These are phyloP conservation scores for Zygosaccharomyces bisporus DNA, from an alignment of 805 yeast genomes.

Conservation along the genomic window DNA sequence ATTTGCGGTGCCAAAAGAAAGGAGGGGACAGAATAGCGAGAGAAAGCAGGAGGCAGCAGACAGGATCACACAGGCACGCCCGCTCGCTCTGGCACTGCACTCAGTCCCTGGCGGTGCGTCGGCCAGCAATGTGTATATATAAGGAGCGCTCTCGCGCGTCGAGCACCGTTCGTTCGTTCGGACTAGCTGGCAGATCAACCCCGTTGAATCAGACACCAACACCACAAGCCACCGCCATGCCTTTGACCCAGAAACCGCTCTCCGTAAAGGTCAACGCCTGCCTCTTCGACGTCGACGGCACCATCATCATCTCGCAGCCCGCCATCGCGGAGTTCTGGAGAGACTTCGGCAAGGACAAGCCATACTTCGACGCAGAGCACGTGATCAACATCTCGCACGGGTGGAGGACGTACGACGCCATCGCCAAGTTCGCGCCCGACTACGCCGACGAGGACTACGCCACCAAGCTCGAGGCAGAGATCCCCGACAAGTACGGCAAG, in stretches of 20 bases:
- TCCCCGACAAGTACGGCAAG: slow-evolving; percentile 69
- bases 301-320: slow-evolving; percentile 76
- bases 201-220: too few relatives aligned
- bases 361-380: slow-evolving; percentile 64
- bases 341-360: slow-evolving; percentile 62
- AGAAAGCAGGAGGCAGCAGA: too few relatives aligned
- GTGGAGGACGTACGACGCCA: slow-evolving; percentile 75
- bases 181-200: too few relatives aligned
- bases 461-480: slow-evolving; percentile 61
- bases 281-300: slow-evolving; percentile 84
- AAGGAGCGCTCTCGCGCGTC: too few relatives aligned
- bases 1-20: background rate
- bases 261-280: slow-evolving; percentile 43
- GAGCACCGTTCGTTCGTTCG: too few relatives aligned
- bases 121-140: background rate
- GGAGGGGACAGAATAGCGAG: too few relatives aligned
- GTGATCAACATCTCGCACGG: slow-evolving; percentile 78
- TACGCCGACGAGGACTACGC: slow-evolving; percentile 64
- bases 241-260: slow-evolving; percentile 31
- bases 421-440: slow-evolving; percentile 70
- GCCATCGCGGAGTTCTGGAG: slow-evolving; percentile 84
- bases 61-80: too few relatives aligned
- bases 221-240: slow-evolving; percentile 20
- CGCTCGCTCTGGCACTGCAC: too few relatives aligned
- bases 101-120: too few relatives aligned